Conservation (phyloP, 352 stramenopile species). For the Phytophthora melonis region DNA sequence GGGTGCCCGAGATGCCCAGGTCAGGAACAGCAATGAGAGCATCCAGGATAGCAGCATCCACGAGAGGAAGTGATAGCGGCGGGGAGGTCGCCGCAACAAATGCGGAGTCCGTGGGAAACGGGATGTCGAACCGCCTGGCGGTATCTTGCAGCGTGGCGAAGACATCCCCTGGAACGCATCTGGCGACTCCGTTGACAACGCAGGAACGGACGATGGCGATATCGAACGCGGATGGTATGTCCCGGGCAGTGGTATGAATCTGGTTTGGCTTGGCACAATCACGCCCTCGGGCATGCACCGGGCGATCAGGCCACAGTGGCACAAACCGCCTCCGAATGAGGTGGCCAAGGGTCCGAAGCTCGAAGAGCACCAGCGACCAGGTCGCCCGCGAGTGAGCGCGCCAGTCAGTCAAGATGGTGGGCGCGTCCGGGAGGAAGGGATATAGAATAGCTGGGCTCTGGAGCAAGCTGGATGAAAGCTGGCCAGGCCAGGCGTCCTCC, state of each 20-base stretch:
- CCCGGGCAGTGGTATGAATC: neutral
- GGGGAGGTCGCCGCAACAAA: neutral
- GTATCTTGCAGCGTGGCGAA: neutral
- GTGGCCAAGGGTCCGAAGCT: neutral
- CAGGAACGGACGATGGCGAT: neutral
- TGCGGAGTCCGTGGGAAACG: neutral
- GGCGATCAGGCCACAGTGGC: neutral
- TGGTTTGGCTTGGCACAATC: neutral
- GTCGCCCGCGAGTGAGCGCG: neutral
- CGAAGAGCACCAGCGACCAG: slow-evolving; percentile 14
- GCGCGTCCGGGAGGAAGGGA: neutral
- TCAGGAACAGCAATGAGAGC: neutral
- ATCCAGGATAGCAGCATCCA: neutral
- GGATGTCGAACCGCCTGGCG: neutral
- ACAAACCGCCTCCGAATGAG: slow-evolving; percentile 1
- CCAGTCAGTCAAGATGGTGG: neutral
- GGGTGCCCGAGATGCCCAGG: neutral
- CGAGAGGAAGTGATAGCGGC: neutral
- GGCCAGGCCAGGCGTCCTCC: neutral
- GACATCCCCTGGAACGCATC: neutral
- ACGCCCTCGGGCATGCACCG: neutral
- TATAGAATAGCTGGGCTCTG: neutral
- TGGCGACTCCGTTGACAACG: neutral
- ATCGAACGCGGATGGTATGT: neutral
- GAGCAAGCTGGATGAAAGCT: neutral